Conservation (phyloP, 2,329 filamentous ascomycete genomes). For the Colletotrichum endophyticum region DNA sequence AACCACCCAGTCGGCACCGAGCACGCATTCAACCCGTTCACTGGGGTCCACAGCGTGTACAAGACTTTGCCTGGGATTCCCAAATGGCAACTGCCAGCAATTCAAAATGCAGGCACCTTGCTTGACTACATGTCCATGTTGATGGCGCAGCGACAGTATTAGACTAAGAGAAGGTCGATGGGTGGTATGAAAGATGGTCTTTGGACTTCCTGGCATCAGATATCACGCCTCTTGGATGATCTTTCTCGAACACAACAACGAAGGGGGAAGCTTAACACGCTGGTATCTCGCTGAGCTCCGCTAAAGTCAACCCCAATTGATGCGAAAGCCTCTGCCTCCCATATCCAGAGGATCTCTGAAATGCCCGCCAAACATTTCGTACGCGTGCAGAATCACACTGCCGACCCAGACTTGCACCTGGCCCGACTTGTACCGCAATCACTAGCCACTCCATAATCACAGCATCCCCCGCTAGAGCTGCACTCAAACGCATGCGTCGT, state of each 20-base stretch:
- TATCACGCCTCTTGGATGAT: background rate
- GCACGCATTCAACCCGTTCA: background rate
- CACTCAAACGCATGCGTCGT: slow-evolving; percentile 25
- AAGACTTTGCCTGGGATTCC: background rate
- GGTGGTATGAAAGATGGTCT: too few relatives aligned
- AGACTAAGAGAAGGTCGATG: background rate
- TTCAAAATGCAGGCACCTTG: background rate
- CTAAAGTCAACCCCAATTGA: background rate
- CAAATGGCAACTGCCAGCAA: background rate
- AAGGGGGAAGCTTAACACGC: background rate
- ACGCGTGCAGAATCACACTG: background rate
- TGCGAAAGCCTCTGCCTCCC: background rate
- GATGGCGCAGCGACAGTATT: background rate
- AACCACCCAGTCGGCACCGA: background rate
- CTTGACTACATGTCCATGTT: background rate
- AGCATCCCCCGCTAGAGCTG: slow-evolving; percentile 24
- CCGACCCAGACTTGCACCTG: slow-evolving; percentile 1
- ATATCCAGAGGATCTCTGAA: background rate
- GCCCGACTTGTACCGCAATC: slow-evolving; percentile 19
- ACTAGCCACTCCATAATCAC: slow-evolving; percentile 23
- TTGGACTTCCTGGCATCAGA: background rate
- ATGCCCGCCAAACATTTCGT: background rate
- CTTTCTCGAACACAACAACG: background rate
- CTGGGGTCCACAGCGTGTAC: background rate
- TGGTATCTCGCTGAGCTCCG: background rate